Evolutionary conservation across 768 basidiomycete genomes (phyloP).

Genomic region (Xerocomus spinulosus): DNA sequence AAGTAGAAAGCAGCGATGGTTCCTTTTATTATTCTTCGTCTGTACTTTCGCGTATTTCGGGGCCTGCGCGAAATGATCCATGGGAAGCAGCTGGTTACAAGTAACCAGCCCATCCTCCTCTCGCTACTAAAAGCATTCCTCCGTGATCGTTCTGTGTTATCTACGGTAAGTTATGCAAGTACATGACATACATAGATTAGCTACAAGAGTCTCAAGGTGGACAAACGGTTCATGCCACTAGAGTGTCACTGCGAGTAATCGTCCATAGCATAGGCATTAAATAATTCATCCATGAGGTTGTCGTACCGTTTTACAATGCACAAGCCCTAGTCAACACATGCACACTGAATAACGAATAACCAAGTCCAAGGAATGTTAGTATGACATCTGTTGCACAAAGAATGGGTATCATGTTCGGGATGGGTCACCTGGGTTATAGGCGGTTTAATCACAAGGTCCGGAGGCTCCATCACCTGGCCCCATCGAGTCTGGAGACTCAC

Average conservation of each 20-base stretch:
- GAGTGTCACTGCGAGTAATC: not conserved
- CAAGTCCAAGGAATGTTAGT: not conserved
- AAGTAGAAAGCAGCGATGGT: not conserved
- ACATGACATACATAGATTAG: slow-evolving; percentile 2
- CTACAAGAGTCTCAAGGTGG: not conserved
- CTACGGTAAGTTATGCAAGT: slow-evolving; percentile 2
- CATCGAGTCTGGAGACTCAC: slow-evolving; percentile 24
- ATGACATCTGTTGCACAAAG: not conserved
- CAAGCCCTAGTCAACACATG: no score
- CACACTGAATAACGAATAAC: no score
- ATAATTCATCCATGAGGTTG: no score
- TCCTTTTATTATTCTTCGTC: slow-evolving; percentile 2
- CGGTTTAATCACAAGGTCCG: not conserved
- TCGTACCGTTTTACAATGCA: no score
- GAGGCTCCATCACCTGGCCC: not conserved
- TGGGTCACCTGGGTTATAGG: not conserved
- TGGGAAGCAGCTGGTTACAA: slow-evolving; percentile 8
- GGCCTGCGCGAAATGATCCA: slow-evolving; percentile 10
- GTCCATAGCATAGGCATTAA: no score
- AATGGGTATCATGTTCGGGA: not conserved
- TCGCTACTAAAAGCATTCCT: no score
- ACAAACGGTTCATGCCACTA: not conserved
- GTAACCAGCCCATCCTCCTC: no score
- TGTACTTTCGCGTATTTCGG: slow-evolving; percentile 15
- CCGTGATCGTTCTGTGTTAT: not conserved